Evolutionary conservation across 2,329 filamentous ascomycete species (phyloP), one percentile per base, ranked within the genome.

Genomic region (Sclerotinia trifoliorum): DNA sequence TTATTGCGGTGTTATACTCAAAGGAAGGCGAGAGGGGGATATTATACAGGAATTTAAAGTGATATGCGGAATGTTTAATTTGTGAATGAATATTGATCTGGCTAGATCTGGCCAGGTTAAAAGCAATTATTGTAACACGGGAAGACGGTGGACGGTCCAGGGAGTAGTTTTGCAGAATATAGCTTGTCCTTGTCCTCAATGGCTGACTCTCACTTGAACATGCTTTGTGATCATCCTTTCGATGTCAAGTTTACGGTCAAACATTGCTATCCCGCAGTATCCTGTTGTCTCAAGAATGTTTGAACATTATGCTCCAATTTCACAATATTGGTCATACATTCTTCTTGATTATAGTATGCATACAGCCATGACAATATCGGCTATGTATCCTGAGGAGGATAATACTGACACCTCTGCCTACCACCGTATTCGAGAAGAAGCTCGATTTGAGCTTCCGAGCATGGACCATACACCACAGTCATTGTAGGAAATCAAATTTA

Each of bases 101-200:
- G 21, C 5, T 49, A 7, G 21, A n/a, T 35, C 48, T 49, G 26
- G 8, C 19, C 19, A 11, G 29, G 6, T 49, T 10, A 29, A 55
- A 46, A 26, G 42, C 26, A 29, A 39, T n/a, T 6, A 29, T 5
- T 13, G 19, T n/a, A 10, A 21, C 3, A 24, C 6, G 24, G 26
- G 4, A 49, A 49, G 13, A 39, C 15, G 56, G 5, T 11, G 21
- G 21, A 24, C 15, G 21, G 8, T 17, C n/a, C 19, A 39, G n/a
- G 10, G 26, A 32, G 24, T 65, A 32, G 63, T 19, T 66, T 51
- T 51, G 44, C 44, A 51, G n/a, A 58, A 51, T 19, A 26, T 66
- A 17, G 54, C 54, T 49, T 24, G 17, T 66, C 13, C 29, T 39
- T 49, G 4, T 32, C 29, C 19, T 24, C 21, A 35, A 35, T 24